Evolutionary conservation across 1,284 basidiomycete species (phyloP), one percentile per base, ranked within the genome.

Genomic region (Tranzscheliella williamsii): DNA sequence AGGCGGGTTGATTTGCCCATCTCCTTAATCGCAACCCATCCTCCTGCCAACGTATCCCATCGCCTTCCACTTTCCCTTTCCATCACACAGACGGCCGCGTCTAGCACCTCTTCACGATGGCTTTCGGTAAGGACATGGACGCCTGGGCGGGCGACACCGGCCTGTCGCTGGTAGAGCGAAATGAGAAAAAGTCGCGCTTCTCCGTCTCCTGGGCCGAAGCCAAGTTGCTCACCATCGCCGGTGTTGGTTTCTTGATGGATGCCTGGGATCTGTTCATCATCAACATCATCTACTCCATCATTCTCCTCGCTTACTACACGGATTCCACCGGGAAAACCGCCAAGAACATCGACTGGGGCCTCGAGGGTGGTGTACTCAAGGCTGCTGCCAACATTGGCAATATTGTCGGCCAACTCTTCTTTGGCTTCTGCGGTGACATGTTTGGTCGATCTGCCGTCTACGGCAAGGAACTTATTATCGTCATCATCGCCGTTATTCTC

Each of bases 231-330:
- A 44, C 52, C 54, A 70, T 73, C 38, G 70, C 71, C 24, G 70
- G 70, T 68, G 71, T 72, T 24, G 71, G 71, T 60, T 73, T 73
- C 67, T 51, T 73, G 36, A 70, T 73, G 68, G 71, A 73, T 47
- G 68, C 68, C 21, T 73, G 70, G 57, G 71, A 73, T 30, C 49
- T 73, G 16, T 73, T 73, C 64, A 72, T 73, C 50, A 65, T 73
- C 64, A 73, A 73, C 63, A 57, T 73, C 43, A 70, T 72, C 49
- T 72, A 73, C 54, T 41, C 71, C 18, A 67, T 73, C 65, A 58
- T 70, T 43, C 61, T 73, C 27, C 39, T 62, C 38, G 67, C 67
- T 42, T 73, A 73, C 58, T 65, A 64, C 48, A 43, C 49, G 34
- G n/a, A n/a, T n/a, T n/a, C n/a, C n/a, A n/a, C n/a, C n/a, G n/a